A percentile compares a stretch with the other conserved stretches of the same genome.
Conservation (phyloP, 1,284 basidiomycete genomes). For the Neonothopanus nambi region DNA sequence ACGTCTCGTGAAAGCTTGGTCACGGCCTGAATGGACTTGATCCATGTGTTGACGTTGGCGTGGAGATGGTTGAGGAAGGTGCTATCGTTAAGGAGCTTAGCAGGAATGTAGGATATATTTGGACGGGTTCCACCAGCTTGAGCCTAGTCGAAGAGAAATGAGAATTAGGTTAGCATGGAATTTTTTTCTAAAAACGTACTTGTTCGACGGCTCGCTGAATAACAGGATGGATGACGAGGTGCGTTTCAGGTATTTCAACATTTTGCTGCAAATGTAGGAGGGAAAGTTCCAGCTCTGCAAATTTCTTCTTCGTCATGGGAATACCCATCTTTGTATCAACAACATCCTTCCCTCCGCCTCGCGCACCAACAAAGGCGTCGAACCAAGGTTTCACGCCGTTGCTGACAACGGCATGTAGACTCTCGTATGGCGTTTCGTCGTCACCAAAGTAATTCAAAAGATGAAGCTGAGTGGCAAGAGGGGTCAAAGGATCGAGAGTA, state of each 20-base stretch:
- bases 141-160: constrained; percentile 39
- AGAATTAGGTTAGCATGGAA: constrained; percentile 15
- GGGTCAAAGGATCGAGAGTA: constrained; percentile 75
- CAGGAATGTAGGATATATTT: constrained; percentile 76
- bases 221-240: constrained; percentile 88
- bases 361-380: constrained; percentile 88
- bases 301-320: constrained; percentile 98
- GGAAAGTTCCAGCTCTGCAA: constrained; percentile 96
- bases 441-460: constrained; percentile 92
- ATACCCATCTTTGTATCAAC: constrained; percentile 92
- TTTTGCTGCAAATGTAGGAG: constrained; percentile 97
- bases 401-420: constrained; percentile 94
- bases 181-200: constrained; percentile 28
- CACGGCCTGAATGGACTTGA: constrained; percentile 96
- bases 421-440: constrained; percentile 92
- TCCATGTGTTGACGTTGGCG: constrained; percentile 95
- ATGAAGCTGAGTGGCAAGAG: constrained; percentile 87
- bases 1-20: constrained; percentile 94
- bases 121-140: constrained; percentile 59
- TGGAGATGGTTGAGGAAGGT: constrained; percentile 94
- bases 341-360: constrained; percentile 75
- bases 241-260: constrained; percentile 97
- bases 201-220: constrained; percentile 88
- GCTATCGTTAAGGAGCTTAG: constrained; percentile 80
- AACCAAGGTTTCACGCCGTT: constrained; percentile 98